These are phyloP conservation scores for Yarrowia porcina DNA, from an alignment of 805 yeast species.

Conservation along the genomic window DNA sequence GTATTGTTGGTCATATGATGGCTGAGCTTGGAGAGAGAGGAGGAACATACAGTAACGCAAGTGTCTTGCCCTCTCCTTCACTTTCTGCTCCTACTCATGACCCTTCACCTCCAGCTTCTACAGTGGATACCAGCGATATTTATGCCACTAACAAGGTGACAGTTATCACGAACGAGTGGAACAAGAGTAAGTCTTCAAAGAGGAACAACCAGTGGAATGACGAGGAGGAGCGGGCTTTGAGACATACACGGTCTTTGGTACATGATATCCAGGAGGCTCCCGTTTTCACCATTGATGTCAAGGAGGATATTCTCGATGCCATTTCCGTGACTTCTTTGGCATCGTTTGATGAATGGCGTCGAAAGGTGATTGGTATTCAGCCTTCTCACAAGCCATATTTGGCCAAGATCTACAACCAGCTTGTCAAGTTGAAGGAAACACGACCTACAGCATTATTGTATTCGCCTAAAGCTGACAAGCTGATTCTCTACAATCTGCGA, in stretches of 20 bases:
- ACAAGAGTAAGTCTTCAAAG: slow-evolving; percentile 65
- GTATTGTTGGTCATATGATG: slow-evolving; percentile 50
- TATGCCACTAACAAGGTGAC: slow-evolving; percentile 28
- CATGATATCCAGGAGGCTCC: slow-evolving; percentile 63
- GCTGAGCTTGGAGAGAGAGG: slow-evolving; percentile 34
- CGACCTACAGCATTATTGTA: slow-evolving; percentile 75
- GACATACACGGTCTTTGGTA: slow-evolving; percentile 54
- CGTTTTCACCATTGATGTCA: slow-evolving; percentile 68
- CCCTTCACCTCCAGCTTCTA: not conserved
- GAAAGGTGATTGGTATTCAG: slow-evolving; percentile 80
- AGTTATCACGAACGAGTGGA: slow-evolving; percentile 73
- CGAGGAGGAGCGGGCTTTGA: slow-evolving; percentile 67
- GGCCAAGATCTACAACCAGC: slow-evolving; percentile 49
- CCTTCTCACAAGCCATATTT: slow-evolving; percentile 82
- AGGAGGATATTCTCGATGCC: slow-evolving; percentile 83
- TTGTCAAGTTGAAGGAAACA: slow-evolving; percentile 30
- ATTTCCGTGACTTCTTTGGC: slow-evolving; percentile 43
- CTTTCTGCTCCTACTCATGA: not conserved
- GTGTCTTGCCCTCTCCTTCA: not conserved
- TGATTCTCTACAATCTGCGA: slow-evolving; percentile 54
- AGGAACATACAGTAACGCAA: not conserved
- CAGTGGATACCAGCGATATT: not conserved
- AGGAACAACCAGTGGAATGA: slow-evolving; percentile 67
- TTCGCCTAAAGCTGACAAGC: slow-evolving; percentile 73
- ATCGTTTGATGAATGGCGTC: slow-evolving; percentile 50